Percentiles rank a stretch among this genome's conserved stretches.
phyloP scores from a whole-genome alignment of 2,329 filamentous ascomycete genomes.

The Macrophomina tecta region DNA sequence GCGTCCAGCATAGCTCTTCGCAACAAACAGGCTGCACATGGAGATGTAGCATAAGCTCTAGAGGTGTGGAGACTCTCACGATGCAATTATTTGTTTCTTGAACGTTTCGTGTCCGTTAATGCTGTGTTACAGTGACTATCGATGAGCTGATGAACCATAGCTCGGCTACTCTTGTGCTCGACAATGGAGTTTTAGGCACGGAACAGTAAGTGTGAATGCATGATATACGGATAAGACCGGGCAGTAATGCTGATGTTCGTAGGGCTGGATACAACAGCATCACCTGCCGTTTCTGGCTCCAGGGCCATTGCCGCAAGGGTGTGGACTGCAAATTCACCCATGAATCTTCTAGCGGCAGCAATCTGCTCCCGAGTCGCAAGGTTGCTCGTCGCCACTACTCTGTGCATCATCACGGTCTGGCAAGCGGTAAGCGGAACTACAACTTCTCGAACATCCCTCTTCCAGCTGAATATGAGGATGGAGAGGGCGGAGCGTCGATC shows the following conservation, averaged over 20 bases:
- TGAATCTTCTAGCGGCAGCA: background rate
- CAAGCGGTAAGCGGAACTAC: background rate
- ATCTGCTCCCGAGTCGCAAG: no score
- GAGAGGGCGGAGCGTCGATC: background rate
- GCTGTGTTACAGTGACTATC: background rate
- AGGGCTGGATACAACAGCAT: background rate
- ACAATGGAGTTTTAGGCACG: background rate
- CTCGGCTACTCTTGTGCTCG: background rate
- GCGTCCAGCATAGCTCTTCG: background rate
- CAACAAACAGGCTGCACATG: background rate
- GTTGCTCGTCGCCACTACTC: background rate
- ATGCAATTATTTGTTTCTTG: background rate
- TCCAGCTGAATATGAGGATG: background rate
- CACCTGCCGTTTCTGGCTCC: conserved; percentile 25
- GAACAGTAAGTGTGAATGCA: background rate
- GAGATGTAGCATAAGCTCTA: background rate
- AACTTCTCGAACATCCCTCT: conserved; percentile 9
- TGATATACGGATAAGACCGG: background rate
- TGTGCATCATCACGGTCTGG: background rate
- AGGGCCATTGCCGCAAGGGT: conserved; percentile 11
- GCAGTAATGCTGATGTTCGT: no score
- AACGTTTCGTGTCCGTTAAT: background rate
- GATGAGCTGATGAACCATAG: background rate
- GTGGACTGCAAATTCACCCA: background rate
- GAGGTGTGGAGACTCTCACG: background rate